A percentile compares a stretch with the other conserved stretches of the same genome.
Conservation (phyloP, 768 basidiomycete species). For the Gelatoporia subvermispora region DNA sequence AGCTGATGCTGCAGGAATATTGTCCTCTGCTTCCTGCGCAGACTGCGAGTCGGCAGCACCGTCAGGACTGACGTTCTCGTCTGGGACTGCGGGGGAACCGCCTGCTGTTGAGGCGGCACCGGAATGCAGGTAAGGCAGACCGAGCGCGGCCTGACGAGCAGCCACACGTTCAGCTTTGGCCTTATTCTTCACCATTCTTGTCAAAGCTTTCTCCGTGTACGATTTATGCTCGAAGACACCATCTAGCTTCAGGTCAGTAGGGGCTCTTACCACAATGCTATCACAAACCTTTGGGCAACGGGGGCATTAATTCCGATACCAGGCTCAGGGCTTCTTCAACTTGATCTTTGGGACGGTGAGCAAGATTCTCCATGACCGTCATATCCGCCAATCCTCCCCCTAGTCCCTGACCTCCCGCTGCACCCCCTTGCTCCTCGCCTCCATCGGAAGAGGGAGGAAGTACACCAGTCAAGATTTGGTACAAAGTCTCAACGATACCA, state of each 20-base stretch:
- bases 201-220: constrained; percentile 83
- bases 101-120: constrained; percentile 20
- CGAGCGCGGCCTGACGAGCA: constrained; percentile 44
- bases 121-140: constrained; percentile 11
- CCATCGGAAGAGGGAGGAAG: constrained; percentile 61
- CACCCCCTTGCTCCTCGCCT: constrained; percentile 57
- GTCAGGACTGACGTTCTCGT: constrained; percentile 6
- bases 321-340: constrained; percentile 90
- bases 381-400: constrained; percentile 91
- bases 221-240: constrained; percentile 92
- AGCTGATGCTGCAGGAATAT: constrained; percentile 7
- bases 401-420: constrained; percentile 65
- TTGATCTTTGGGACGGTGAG: constrained; percentile 95
- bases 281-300: constrained; percentile 75
- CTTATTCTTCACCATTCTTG: constrained; percentile 73
- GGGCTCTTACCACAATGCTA: neutral
- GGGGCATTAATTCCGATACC: constrained; percentile 88
- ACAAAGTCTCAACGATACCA: constrained; percentile 86
- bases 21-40: constrained; percentile 10
- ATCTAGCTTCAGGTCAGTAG: constrained; percentile 40
- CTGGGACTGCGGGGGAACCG: constrained; percentile 10
- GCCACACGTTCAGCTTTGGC: constrained; percentile 78
- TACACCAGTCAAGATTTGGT: constrained; percentile 94
- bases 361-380: constrained; percentile 96
- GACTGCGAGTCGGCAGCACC: constrained; percentile 8